Percentiles rank a stretch among this genome's conserved stretches.
Evolutionary conservation across 345 rosid species (phyloP).

Genomic region (Eucalyptus caleyi): DNA sequence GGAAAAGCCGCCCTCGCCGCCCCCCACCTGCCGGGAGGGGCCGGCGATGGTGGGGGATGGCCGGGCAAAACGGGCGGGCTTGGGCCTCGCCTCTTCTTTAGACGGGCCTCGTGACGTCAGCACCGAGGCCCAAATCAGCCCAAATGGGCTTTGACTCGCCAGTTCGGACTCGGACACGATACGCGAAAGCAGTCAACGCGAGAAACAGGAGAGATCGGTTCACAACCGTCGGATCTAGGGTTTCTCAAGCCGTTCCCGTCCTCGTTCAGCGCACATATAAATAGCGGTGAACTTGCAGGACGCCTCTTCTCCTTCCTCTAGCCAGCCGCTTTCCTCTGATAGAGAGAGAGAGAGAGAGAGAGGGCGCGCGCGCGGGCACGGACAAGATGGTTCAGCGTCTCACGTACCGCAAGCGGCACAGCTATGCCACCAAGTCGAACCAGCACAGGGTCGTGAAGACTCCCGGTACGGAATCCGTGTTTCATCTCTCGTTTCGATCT

Average conservation of each 20-base stretch:
- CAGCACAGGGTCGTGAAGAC: not conserved
- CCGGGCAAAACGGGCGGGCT: not conserved
- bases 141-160: not conserved
- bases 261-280: not conserved
- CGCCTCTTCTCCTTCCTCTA: not conserved
- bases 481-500: not conserved
- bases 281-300: fast-evolving
- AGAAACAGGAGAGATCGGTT: not conserved
- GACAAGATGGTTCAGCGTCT: not conserved
- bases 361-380: not conserved
- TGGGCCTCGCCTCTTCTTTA: not conserved
- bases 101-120: not conserved
- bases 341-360: not conserved
- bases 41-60: not conserved
- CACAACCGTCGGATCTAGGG: not conserved
- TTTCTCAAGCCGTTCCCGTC: not conserved
- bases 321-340: not conserved
- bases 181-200: not conserved
- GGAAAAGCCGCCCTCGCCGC: not conserved
- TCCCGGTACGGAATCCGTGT: not conserved
- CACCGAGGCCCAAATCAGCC: not conserved
- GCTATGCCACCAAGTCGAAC: not conserved
- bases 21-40: not conserved
- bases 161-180: not conserved
- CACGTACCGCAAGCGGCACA: not conserved